Evolutionary conservation across 2,329 filamentous ascomycete species (phyloP), one percentile per base, ranked within the genome.

Genomic region (Claviceps sp.): DNA sequence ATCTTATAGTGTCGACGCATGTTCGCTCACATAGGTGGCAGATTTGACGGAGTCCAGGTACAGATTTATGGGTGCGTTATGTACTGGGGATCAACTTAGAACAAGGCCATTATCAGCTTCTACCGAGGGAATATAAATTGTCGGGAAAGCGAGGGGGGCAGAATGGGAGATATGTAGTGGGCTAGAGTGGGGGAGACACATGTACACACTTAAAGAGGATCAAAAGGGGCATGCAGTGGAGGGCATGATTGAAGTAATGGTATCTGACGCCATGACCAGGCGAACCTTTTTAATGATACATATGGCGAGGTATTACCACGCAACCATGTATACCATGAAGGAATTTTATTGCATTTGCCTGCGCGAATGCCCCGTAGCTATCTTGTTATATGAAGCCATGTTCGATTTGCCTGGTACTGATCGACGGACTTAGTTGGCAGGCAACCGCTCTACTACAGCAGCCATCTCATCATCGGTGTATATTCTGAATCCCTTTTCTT

Each of bases 391-490:
- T 45, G 55, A 30, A 34, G 20, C 37, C 38, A 40, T 48, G 36
- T 18, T 40, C 20, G 48, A 42, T 20, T 40, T 30, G 7, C 4
- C 24, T n/a, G 30, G 36, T 50, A 24, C 45, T 52, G 51, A 16
- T n/a, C 36, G 14, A 44, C 54, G 48, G 48, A 49, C 52, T 58
- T 71, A 84, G 69, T 84, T 84, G 53, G 80, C 77, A 30, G 81
- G 81, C 67, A 94, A 79, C 67, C 90, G 82, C 67, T 86, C 85
- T 55, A 98, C 93, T 55, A 95, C 89, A 46, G 82, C 78, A 54
- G 87, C 87, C 93, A 98, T 98, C 75, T 97, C 91, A 65, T 91
- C 89, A 63, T 98, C 93, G 54, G 84, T 86, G 77, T 98, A 98
- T 82, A 98, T 96, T 74, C 89, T 85, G 79, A 98, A 98, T 52